Evolutionary conservation across 768 basidiomycete genomes (phyloP).

Genomic region (Termitomyces sp.): DNA sequence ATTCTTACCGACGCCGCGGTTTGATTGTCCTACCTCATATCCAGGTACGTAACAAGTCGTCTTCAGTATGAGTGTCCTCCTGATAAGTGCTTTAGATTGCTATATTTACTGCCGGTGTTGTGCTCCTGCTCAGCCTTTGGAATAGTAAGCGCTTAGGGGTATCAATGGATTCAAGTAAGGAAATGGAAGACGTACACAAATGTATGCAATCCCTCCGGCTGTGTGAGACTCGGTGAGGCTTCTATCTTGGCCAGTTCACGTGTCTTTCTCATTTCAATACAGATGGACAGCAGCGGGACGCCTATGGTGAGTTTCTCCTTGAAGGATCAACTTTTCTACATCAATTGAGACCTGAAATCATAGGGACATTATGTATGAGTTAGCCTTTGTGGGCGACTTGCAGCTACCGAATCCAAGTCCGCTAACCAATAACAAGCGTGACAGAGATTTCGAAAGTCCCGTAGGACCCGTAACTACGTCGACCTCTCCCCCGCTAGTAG

Average conservation of each 20-base stretch:
- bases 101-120: constrained; percentile 43
- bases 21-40: constrained; percentile 23
- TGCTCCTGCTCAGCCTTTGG: constrained; percentile 67
- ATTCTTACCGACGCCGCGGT: constrained; percentile 42
- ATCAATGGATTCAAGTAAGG: constrained; percentile 41
- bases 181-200: constrained; percentile 60
- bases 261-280: not conserved
- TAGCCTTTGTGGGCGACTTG: constrained; percentile 66
- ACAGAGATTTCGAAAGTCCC: constrained; percentile 52
- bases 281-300: constrained; percentile 41
- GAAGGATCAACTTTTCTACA: constrained; percentile 6
- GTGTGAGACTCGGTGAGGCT: constrained; percentile 28
- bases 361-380: constrained; percentile 71
- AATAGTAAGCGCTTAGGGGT: constrained; percentile 47
- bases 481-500: constrained; percentile 3
- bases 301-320: constrained; percentile 28
- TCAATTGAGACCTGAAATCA: constrained; percentile 4
- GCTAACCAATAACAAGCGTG: constrained; percentile 49
- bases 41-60: constrained; percentile 22
- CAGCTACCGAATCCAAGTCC: constrained; percentile 58
- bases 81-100: constrained; percentile 23
- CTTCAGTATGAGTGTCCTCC: not conserved
- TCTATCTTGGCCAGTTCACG: not conserved
- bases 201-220: constrained; percentile 50
- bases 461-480: constrained; percentile 11